These are phyloP conservation scores for Psilocybe cyanescens DNA, from an alignment of 768 basidiomycete species.

Conservation along the genomic window DNA sequence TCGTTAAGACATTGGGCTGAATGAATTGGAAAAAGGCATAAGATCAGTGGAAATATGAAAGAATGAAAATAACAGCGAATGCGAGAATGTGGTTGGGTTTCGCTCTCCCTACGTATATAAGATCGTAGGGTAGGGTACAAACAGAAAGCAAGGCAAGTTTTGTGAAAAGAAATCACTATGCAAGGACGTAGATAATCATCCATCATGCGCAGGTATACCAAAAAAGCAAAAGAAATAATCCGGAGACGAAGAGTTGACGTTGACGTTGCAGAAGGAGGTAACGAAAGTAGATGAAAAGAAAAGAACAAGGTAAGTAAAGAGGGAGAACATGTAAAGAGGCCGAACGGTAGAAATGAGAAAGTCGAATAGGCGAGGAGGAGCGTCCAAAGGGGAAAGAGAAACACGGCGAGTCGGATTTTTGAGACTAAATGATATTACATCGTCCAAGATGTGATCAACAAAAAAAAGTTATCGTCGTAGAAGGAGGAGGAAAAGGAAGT, in stretches of 20 bases:
- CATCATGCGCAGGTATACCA: no score
- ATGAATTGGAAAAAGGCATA: no score
- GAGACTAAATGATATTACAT: not conserved
- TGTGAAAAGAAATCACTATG: no score
- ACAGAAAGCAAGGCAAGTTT: no score
- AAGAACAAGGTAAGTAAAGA: not conserved
- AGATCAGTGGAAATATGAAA: no score
- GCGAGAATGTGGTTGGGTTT: no score
- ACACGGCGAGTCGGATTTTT: not conserved
- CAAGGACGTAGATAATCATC: no score
- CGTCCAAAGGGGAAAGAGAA: slow-evolving; percentile 3
- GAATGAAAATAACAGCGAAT: no score
- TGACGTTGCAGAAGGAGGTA: not conserved
- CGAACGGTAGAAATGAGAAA: not conserved
- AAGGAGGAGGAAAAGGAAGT: not conserved
- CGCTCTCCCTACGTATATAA: no score
- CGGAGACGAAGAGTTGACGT: not conserved
- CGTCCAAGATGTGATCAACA: not conserved
- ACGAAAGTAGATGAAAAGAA: not conserved
- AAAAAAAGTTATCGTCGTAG: not conserved
- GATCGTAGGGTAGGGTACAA: no score
- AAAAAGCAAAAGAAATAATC: no score
- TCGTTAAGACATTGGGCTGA: no score
- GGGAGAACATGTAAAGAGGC: not conserved
- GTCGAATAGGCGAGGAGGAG: not conserved